These are phyloP conservation scores for Rhodosporidiobolus sp. DNA, from an alignment of 768 basidiomycete species.

Conservation along the genomic window DNA sequence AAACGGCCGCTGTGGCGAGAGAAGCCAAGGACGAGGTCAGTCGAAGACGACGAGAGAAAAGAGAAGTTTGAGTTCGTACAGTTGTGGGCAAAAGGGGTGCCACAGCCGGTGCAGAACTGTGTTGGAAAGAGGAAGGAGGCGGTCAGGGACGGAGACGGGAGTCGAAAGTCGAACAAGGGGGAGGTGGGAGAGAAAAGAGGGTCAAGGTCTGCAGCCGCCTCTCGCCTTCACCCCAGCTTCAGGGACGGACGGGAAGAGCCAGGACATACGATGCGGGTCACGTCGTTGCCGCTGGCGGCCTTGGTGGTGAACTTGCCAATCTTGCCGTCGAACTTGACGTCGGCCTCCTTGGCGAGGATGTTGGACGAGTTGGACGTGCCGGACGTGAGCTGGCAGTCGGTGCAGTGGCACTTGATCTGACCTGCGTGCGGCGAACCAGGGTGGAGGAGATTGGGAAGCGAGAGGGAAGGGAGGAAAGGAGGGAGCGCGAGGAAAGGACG, in stretches of 20 bases:
- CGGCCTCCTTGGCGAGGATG: constrained; percentile 15
- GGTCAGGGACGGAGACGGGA: neutral
- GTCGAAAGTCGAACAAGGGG: neutral
- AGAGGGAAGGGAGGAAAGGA: neutral
- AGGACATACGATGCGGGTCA: constrained; percentile 7
- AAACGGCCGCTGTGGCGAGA: neutral
- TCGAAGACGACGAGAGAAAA: neutral
- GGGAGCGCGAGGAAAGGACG: neutral
- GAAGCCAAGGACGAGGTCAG: too few relatives aligned
- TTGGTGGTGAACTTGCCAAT: constrained; percentile 14
- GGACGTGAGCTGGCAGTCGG: constrained; percentile 20
- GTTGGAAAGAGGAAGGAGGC: neutral
- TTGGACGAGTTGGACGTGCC: constrained; percentile 17
- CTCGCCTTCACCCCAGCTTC: too few relatives aligned
- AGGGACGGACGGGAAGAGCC: too few relatives aligned
- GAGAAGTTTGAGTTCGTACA: neutral
- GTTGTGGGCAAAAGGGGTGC: constrained; percentile 27
- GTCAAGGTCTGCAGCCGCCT: too few relatives aligned
- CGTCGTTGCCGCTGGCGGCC: constrained; percentile 17
- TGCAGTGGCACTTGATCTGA: constrained; percentile 25
- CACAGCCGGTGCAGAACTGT: constrained; percentile 2
- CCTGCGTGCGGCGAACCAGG: neutral
- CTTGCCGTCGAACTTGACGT: constrained; percentile 15
- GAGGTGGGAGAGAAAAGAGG: neutral
- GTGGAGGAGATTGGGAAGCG: neutral